Base-by-base conservation (phyloP, 805 yeast genomes). In the Pichia membranifaciens region DNA sequence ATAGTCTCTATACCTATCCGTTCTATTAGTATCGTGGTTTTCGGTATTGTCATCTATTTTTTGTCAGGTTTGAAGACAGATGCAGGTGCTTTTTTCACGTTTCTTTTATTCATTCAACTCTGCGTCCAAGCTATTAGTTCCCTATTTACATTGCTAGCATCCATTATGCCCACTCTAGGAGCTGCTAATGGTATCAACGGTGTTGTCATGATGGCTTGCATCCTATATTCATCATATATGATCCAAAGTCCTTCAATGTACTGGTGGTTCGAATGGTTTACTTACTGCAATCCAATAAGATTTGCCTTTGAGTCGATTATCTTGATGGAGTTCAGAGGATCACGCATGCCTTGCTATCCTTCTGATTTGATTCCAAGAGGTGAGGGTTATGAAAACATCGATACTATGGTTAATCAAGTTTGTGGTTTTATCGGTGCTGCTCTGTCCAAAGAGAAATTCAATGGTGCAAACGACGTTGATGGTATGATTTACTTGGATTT, bases 171-270 rank as follows among this genome's bases (percentile, higher is more conserved):
- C 25, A 67, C 73, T 12, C 61, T 78, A 38, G 66, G 78, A 16
- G 68, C 72, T 38, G 88, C 88, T 2, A 80, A 77, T 67, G 72
- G 82, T 22, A 58, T 81, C 29, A 78, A 82, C 8, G 84, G 87
- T 65, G 52, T 81, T 15, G 52, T 72, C 25, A 64, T 82, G 60
- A 61, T 82, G 53, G 68, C 71, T 3, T 58, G 77, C 51, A 67
- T 75, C 25, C 65, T 80, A 53, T 84, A 82, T 62, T 74, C 87
- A 16, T 85, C 87, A 22, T 80, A 70, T 62, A 74, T 80, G 67
- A 74, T 82, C 53, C 87, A 84, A 44, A 63, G 74, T 33, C 74
- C 75, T 3, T 69, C 73, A 38, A 74, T 75, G 78, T 75, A 76
- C 57, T 81, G 80, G 55, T 79, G 85, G 85, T 75, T 77, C 48